These are phyloP conservation scores for Tillandsia fasciculata DNA, from an alignment of 176 grass and related monocot genomes.

Conservation along the genomic window DNA sequence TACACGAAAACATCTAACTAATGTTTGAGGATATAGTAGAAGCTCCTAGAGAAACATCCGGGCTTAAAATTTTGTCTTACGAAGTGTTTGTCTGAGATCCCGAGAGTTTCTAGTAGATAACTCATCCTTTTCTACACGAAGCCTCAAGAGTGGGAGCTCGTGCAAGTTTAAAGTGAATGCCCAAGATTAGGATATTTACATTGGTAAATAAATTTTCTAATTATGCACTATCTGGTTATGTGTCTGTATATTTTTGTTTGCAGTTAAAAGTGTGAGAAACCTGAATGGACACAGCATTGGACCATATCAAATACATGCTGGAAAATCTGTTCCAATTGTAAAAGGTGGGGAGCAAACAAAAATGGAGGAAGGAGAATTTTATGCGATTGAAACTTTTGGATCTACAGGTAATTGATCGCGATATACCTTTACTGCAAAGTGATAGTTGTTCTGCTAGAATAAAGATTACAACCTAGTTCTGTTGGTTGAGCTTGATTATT, in stretches of 20 bases:
- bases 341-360: slow-evolving; percentile 98
- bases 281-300: slow-evolving; percentile 98
- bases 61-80: no score
- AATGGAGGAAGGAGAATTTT: slow-evolving; percentile 98
- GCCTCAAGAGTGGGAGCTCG: no score
- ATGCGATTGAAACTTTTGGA: slow-evolving; percentile 94
- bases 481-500: no score
- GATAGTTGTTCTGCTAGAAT: not conserved
- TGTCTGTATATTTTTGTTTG: slow-evolving; percentile 9
- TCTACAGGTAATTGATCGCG: slow-evolving; percentile 52
- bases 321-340: slow-evolving; percentile 87
- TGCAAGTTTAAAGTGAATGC: no score
- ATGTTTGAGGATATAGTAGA: no score
- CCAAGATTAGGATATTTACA: not conserved
- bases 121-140: no score
- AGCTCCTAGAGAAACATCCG: no score
- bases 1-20: no score
- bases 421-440: slow-evolving; percentile 4
- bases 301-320: slow-evolving; percentile 95
- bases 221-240: not conserved
- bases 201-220: not conserved
- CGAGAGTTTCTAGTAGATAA: no score
- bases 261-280: slow-evolving; percentile 94
- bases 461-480: no score
- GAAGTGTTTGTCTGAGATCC: no score